Evolutionary conservation across 2,329 filamentous ascomycete genomes (phyloP), one percentile per base, ranked within the genome.

Genomic region (Neofusicoccum sp.): DNA sequence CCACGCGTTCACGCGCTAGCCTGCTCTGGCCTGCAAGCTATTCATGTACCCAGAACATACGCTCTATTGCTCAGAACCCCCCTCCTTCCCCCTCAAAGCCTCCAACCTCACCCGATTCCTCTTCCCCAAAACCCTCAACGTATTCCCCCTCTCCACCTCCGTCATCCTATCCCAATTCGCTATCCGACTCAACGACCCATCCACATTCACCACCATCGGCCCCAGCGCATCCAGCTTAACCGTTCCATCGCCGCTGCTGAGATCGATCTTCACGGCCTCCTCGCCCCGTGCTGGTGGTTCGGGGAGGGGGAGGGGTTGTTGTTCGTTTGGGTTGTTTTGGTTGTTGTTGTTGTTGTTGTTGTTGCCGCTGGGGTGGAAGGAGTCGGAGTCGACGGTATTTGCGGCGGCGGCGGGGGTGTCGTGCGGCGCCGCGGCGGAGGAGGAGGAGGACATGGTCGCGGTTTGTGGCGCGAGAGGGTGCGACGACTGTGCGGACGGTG

Each of bases 131-230:
- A 91, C 76, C 47, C 86, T 79, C 70, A 91, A 65, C 38, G 89
- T 90, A 68, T 86, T 89, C 70, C 83, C 75, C 71, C 79, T 81
- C 79, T 92, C 89, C 6, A 85, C 80, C 28, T 85, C 84, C 2
- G 83, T 82, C 89, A 92, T 91, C 65, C 86, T 78, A 7, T 77
- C 79, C 89, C 89, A 93, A 72, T 93, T 92, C 36, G 81, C 76
- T 67, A 93, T 89, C 34, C 89, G 82, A 61, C 86, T 86, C 66
- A 91, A 73, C 7, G 86, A 86, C 20, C 89, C 89, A 72, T 93
- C 87, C 63, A 80, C 78, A 71, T 91, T 89, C 59, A 92, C 86
- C 1, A 93, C 88, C 67, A 92, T 79, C 1, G 89, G 89, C 0
- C 89, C 89, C 26, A 92, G 77, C 63, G 85, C 81, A 69, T 90